Percentiles rank a stretch among this genome's conserved stretches.
Evolutionary conservation across 805 yeast species (phyloP).

Genomic region (Debaryomyces prosopidis): DNA sequence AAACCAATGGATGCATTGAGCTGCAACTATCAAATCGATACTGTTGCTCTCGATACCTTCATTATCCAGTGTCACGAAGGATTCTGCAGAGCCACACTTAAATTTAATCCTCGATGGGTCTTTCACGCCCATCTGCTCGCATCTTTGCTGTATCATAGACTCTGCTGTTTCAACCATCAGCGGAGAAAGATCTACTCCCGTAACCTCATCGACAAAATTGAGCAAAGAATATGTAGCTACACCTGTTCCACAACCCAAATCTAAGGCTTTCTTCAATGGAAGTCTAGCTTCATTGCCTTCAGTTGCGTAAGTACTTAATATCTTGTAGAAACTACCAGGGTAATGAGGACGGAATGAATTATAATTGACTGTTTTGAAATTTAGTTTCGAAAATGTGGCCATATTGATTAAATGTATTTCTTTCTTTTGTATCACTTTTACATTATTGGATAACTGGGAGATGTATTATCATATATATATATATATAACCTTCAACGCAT

Average conservation of each 20-base stretch:
- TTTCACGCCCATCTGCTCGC: conserved; percentile 22
- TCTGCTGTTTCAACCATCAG: conserved; percentile 49
- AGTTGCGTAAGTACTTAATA: conserved; percentile 26
- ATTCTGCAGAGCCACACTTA: conserved; percentile 33
- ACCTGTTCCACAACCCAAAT: conserved; percentile 58
- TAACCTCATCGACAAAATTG: conserved; percentile 34
- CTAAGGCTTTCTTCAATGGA: conserved; percentile 28
- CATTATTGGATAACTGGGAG: too few species aligned
- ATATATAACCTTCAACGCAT: neutral
- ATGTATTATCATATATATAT: neutral
- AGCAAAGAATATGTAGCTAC: conserved; percentile 49
- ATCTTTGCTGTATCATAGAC: conserved; percentile 21
- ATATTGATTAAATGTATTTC: conserved; percentile 10
- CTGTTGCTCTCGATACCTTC: conserved; percentile 15
- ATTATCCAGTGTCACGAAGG: conserved; percentile 16
- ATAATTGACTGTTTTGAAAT: conserved; percentile 34
- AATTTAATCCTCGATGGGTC: conserved; percentile 30
- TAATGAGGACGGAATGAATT: conserved; percentile 44
- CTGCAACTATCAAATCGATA: conserved; percentile 41
- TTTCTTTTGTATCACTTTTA: too few species aligned
- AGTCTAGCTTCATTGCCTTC: conserved; percentile 8
- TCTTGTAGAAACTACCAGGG: conserved; percentile 36
- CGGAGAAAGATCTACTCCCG: conserved; percentile 49
- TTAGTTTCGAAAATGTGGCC: conserved; percentile 34
- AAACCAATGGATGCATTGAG: conserved; percentile 46